Evolutionary conservation across 441 rosid genomes (phyloP).

Genomic region (Breynia disticha): DNA sequence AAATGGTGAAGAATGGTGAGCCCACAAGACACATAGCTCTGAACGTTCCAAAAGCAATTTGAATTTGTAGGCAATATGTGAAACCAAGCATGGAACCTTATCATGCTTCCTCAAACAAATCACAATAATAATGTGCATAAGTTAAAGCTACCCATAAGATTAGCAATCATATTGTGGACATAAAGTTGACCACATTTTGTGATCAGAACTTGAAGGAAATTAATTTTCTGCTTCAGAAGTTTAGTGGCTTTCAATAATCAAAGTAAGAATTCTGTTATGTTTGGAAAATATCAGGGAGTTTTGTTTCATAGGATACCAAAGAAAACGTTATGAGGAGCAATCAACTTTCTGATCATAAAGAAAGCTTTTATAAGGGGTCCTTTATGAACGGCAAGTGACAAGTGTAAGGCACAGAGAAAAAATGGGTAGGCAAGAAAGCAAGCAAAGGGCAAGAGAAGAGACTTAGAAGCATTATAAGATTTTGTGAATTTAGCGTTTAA

Average conservation of each 20-base stretch:
- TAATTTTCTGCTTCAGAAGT: no score
- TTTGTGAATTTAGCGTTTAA: not conserved
- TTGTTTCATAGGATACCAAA: not conserved
- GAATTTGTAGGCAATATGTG: conserved; percentile 19
- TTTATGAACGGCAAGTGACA: no score
- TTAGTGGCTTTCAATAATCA: no score
- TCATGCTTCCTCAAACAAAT: conserved; percentile 8
- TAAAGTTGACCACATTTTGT: not conserved
- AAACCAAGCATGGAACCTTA: conserved; percentile 27
- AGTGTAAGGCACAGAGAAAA: no score
- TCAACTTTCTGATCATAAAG: no score
- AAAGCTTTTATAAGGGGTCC: no score
- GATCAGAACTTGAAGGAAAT: no score
- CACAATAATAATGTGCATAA: not conserved
- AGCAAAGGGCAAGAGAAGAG: not conserved
- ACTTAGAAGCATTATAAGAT: not conserved
- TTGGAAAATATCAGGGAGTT: not conserved
- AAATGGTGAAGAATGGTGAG: not conserved
- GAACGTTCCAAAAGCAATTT: no score
- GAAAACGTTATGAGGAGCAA: no score
- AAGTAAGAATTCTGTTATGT: not conserved
- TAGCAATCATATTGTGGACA: not conserved
- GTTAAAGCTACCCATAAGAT: not conserved
- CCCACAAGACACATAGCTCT: conserved; percentile 9
- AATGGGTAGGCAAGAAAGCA: no score